Evolutionary conservation across 768 basidiomycete species (phyloP), one percentile per base, ranked within the genome.

Genomic region (Leccinum broughii): DNA sequence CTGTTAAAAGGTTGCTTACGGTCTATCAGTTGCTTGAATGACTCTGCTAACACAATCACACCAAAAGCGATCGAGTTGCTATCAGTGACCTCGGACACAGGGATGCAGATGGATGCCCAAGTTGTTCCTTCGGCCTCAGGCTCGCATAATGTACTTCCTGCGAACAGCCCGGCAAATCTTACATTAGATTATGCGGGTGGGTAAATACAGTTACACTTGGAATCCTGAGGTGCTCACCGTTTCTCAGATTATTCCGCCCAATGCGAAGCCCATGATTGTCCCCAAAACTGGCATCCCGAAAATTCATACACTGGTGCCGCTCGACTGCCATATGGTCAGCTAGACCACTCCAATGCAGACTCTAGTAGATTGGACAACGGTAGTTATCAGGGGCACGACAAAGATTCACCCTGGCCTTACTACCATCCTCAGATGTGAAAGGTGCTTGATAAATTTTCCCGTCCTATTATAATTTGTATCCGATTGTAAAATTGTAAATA

Each of bases 1-100:
- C 35, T 72, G 20, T 55, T 13, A n/a, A 67, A 62, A 68, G 71
- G 70, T 68, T 60, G 58, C 30, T 5, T 55, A 48, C 20, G 2
- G 15, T 58, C 35, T 8, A 26, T 24, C 11, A n/a, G 15, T 30
- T 15, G 15, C 22, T 6, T 7, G 5, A 13, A 11, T 2, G 22
- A 17, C 6, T 11, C n/a, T 48, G 32, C 56, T 67, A 13, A 67
- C 24, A 4, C 2, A 32, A 34, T 54, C 26, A 1, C 51, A 5
- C 13, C 26, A 6, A 15, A 56, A 67, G 66, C 58, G 34, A 62
- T 34, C 15, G 41, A 51, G 13, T 41, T 66, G 11, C 57, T 66
- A 13, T 34, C 1, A 2, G 20, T 6, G 8, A 4, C 28, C 14
- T 39, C 44, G 4, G 51, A 58, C 13, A 51, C 9, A 4, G 54